phyloP scores from a whole-genome alignment of 345 rosid genomes.

The Murraya paniculata region DNA sequence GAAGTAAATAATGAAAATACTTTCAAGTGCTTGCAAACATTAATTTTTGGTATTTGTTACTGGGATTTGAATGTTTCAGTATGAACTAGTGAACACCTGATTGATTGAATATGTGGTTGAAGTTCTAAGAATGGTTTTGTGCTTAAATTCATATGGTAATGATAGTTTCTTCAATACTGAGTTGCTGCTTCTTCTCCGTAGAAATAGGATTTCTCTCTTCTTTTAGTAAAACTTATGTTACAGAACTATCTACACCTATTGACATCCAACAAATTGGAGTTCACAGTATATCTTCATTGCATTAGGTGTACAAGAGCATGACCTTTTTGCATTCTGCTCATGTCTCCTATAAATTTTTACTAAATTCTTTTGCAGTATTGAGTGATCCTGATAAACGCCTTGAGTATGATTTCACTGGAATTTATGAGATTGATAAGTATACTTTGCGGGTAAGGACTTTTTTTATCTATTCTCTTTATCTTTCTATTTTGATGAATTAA shows the following conservation, averaged over 20 bases:
- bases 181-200: neutral
- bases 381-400: conserved; percentile 73
- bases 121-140: neutral
- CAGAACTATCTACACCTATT: neutral
- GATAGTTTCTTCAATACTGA: neutral
- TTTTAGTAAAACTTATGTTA: neutral
- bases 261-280: neutral
- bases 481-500: neutral
- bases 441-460: conserved; percentile 56
- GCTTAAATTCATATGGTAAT: neutral
- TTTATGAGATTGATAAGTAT: conserved; percentile 76
- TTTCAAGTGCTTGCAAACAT: neutral
- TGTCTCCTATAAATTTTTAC: conserved; percentile 7
- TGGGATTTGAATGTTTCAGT: neutral
- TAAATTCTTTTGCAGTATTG: conserved; percentile 47
- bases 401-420: conserved; percentile 76
- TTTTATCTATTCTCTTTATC: neutral
- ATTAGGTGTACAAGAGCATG: neutral
- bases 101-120: neutral
- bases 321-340: neutral
- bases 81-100: neutral
- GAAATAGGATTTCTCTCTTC: neutral
- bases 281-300: neutral
- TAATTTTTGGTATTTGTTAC: no score
- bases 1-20: neutral